These are phyloP conservation scores for Geotrichum histeridarum DNA, from an alignment of 1,139 yeast genomes.

Conservation along the genomic window DNA sequence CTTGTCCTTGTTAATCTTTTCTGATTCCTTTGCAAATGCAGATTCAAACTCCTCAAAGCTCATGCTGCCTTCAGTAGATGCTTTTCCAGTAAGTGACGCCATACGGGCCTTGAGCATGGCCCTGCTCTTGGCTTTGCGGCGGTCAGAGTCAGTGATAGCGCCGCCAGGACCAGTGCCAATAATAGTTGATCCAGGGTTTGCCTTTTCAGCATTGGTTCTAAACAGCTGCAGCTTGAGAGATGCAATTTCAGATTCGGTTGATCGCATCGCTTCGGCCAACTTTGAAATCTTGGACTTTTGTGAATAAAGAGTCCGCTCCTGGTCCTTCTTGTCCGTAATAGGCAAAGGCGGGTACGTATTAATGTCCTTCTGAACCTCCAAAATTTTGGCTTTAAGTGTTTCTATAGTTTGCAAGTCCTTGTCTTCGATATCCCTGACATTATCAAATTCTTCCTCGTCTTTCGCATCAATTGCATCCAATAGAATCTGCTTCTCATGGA, in stretches of 20 bases:
- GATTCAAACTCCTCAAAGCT: conserved; percentile 50
- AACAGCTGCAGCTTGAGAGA: conserved; percentile 59
- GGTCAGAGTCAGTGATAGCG: conserved; percentile 74
- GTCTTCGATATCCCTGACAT: conserved; percentile 39
- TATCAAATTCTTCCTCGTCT: conserved; percentile 53
- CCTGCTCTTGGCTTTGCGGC: conserved; percentile 70
- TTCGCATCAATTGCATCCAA: conserved; percentile 69
- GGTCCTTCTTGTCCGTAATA: conserved; percentile 37
- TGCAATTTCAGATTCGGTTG: conserved; percentile 63
- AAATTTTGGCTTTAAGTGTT: conserved; percentile 56
- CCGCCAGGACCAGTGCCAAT: conserved; percentile 86
- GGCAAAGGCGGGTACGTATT: conserved; percentile 34
- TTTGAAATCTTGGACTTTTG: conserved; percentile 66
- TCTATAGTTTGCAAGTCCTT: conserved; percentile 57
- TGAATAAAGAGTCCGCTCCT: conserved; percentile 48
- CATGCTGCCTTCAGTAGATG: conserved; percentile 34
- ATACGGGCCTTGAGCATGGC: conserved; percentile 75
- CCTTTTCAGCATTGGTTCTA: conserved; percentile 50
- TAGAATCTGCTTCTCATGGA: conserved; percentile 65
- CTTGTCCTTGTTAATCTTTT: conserved; percentile 51
- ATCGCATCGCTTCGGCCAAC: conserved; percentile 55
- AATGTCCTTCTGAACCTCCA: conserved; percentile 49
- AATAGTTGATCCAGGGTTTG: conserved; percentile 64
- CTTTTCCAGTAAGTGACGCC: conserved; percentile 86
- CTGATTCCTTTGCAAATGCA: conserved; percentile 51